These are phyloP conservation scores for Rhododendron williamsianum DNA, from an alignment of 148 eudicot genomes.

Conservation along the genomic window DNA sequence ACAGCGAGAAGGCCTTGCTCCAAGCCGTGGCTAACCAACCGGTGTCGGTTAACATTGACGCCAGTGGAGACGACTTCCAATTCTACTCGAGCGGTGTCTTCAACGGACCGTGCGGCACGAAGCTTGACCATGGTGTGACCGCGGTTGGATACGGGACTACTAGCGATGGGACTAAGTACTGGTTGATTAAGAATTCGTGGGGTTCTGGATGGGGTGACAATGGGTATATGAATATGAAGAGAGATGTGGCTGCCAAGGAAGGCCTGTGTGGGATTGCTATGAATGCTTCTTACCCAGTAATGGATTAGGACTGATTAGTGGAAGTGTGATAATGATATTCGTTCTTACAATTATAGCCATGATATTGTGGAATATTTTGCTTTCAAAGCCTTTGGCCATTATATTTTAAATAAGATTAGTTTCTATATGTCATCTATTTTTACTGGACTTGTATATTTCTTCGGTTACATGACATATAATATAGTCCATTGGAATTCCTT, in stretches of 20 bases:
- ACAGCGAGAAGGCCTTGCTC: slow-evolving; percentile 32
- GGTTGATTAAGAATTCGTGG: slow-evolving; percentile 55
- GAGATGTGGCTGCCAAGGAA: slow-evolving; percentile 23
- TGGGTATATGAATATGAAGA: slow-evolving; percentile 40
- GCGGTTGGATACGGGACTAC: slow-evolving; percentile 13
- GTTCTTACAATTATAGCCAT: not conserved
- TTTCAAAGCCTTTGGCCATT: too few relatives aligned
- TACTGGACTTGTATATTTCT: too few relatives aligned
- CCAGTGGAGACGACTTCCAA: slow-evolving; percentile 24
- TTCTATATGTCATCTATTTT: too few relatives aligned
- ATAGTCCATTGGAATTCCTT: too few relatives aligned
- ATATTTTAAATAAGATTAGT: too few relatives aligned
- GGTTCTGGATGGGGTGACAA: slow-evolving; percentile 45
- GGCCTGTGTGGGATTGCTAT: slow-evolving; percentile 57
- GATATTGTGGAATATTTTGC: not conserved
- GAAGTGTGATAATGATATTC: not conserved
- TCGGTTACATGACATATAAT: too few relatives aligned
- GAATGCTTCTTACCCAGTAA: slow-evolving; percentile 44
- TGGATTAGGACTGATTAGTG: not conserved
- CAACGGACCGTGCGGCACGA: slow-evolving; percentile 30
- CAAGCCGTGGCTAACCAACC: slow-evolving; percentile 47
- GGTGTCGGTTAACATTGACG: slow-evolving; percentile 36
- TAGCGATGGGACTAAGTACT: slow-evolving; percentile 29
- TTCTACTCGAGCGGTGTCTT: slow-evolving; percentile 40
- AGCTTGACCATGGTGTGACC: slow-evolving; percentile 36